phyloP scores from a whole-genome alignment of 768 basidiomycete genomes.

The Tylopilus plumbeoviolaceoides region DNA sequence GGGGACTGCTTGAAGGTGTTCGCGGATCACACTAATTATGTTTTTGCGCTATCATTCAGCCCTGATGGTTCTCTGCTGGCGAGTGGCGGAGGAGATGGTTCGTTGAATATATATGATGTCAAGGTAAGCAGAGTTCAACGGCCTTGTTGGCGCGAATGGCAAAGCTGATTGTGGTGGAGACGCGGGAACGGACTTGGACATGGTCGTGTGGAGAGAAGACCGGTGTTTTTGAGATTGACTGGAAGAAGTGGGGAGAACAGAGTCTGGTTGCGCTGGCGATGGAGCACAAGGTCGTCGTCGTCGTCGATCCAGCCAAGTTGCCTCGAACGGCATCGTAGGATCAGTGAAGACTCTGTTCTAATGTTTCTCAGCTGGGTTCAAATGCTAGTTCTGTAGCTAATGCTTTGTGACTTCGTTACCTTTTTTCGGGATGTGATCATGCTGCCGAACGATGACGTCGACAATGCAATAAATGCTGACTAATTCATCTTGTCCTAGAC shows the following conservation, averaged over 20 bases:
- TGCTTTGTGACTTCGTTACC: too few relatives aligned
- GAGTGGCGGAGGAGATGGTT: slow-evolving; percentile 78
- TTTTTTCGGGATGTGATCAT: too few relatives aligned
- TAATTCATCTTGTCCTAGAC: slow-evolving; percentile 1
- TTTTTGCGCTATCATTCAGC: slow-evolving; percentile 74
- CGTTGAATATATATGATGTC: slow-evolving; percentile 66
- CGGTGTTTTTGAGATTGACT: slow-evolving; percentile 73
- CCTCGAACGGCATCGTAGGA: neutral
- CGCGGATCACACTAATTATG: slow-evolving; percentile 62
- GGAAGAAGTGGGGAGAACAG: slow-evolving; percentile 52
- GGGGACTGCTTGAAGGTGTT: slow-evolving; percentile 74
- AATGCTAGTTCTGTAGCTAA: too few relatives aligned
- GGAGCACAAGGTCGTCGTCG: slow-evolving; percentile 62
- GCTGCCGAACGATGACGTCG: slow-evolving; percentile 13
- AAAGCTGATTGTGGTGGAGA: slow-evolving; percentile 31
- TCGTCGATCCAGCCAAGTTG: slow-evolving; percentile 55
- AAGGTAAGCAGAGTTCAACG: slow-evolving; percentile 46
- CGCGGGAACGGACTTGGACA: slow-evolving; percentile 50
- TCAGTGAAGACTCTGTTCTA: neutral
- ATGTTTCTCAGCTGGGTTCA: too few relatives aligned
- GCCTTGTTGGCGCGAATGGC: neutral
- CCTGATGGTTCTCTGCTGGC: slow-evolving; percentile 69
- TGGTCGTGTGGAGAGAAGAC: slow-evolving; percentile 63
- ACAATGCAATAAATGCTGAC: slow-evolving; percentile 8
- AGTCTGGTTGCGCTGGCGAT: slow-evolving; percentile 68